Evolutionary conservation across 495 filamentous ascomycete genomes (phyloP), one percentile per base, ranked within the genome.

Genomic region (Lepraria neglecta): DNA sequence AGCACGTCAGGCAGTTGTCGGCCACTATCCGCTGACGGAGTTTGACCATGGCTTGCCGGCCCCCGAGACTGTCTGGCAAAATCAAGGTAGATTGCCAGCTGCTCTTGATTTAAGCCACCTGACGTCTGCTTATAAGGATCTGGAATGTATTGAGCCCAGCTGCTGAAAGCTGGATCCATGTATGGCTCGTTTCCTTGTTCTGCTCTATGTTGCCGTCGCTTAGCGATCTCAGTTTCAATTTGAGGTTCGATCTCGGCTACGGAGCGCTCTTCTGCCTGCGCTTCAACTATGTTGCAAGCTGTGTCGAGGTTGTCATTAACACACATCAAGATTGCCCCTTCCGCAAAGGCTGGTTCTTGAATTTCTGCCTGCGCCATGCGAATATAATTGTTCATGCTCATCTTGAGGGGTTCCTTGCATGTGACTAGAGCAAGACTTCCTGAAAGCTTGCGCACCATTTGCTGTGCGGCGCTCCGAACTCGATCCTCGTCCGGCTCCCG

Each of bases 241-340:
- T 94, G 86, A 59, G 91, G 87, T 68, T 97, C 92, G 63, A 99
- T 96, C 71, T 97, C 92, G 15, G 89, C 87, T 38, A 96, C 77
- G 14, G 92, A 91, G 58, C 91, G 90, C 65, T 94, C 88, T 70
- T 97, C 92, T 11, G 94, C 95, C 40, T 91, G 91, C 68, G 91
- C 88, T 72, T 97, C 94, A 31, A 99, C 91, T 61, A 95, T 86
- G 56, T 82, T 86, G 69, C 94, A 97, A 47, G 94, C 91, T 53
- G 88, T 81, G 64, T 99, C 94, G 33, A 97, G 79, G 72, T 99
- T 99, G 59, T 96, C 94, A 69, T 97, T 97, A 62, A 97, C 92
- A 71, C 95, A 97, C 88, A 97, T 95, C 61, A 96, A 80, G 59
- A 97, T 92, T 54, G 84, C 74, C 21, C 91, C 91, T 70, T 99